Evolutionary conservation across 352 stramenopile genomes (phyloP), one percentile per base, ranked within the genome.

Genomic region (Phytopythium cucurbitacearum): DNA sequence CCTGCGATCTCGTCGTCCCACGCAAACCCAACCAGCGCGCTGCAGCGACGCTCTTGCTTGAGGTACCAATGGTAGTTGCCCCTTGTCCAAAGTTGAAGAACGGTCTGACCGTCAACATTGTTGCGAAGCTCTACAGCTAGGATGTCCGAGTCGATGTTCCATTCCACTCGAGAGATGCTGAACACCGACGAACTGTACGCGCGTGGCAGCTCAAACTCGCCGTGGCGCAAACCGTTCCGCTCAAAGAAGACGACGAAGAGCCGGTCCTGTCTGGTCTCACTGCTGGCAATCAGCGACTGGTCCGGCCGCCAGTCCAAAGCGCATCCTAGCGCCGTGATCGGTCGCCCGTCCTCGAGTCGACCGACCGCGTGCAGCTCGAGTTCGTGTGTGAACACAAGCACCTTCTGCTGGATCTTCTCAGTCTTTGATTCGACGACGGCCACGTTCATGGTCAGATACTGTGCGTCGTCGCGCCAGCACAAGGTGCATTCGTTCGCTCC

Each of bases 61-160:
- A 91, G 55, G 40, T 88, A 92, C 85, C 85, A 95, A 48, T 90
- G 82, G 52, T 93, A 93, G 46, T 95, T 95, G 55, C 65, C 78
- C 13, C 85, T 70, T 16, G 73, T 79, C 80, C 80, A 95, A 9
- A 93, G 51, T 50, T 93, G 77, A 40, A 95, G 42, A 32, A 73
- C 47, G 9, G 62, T 64, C 52, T 41, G 35, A 5, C n/a, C 33
- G 0, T 44, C 37, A 0, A 28, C 35, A 2, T 51, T 35, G 33
- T 36, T 15, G 52, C 57, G 53, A 13, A 88, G 44, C 36, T 58
- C 69, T 44, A 95, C 77, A 0, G 79, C 85, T 5, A 95, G 56
- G 7, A 87, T 58, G 47, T 95, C 85, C 3, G 79, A 90, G 32
- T 74, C 56, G 21, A 69, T 59, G 64, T 89, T 93, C 79, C 82